Conservation (phyloP, 352 stramenopile species). For the Globisporangium splendens region DNA sequence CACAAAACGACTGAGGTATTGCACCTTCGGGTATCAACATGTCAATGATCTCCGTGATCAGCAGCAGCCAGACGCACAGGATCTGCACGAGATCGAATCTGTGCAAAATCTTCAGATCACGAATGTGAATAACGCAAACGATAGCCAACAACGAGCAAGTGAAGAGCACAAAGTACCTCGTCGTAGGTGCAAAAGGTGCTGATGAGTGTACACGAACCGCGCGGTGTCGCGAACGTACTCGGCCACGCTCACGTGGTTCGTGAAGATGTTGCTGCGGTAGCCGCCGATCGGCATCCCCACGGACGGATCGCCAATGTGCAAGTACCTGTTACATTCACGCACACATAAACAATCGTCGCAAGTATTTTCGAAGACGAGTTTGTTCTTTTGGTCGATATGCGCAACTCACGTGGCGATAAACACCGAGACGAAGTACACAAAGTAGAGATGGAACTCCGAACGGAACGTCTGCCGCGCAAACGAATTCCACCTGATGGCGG, state of each 20-base stretch:
- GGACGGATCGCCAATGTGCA: slow-evolving; percentile 66
- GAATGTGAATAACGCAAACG: not conserved
- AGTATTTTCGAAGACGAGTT: too few species aligned
- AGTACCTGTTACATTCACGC: slow-evolving; percentile 34
- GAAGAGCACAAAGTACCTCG: slow-evolving; percentile 34
- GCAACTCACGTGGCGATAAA: slow-evolving; percentile 68
- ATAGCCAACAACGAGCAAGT: not conserved
- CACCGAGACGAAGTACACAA: slow-evolving; percentile 67
- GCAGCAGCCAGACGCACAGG: slow-evolving; percentile 60
- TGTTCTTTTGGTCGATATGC: too few species aligned
- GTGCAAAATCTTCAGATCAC: not conserved
- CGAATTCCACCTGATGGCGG: slow-evolving; percentile 55
- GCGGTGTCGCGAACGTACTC: slow-evolving; percentile 63
- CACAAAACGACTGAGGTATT: too few species aligned
- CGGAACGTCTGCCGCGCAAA: slow-evolving; percentile 68
- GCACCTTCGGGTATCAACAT: slow-evolving; percentile 23
- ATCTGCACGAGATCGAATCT: slow-evolving; percentile 78
- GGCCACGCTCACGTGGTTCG: slow-evolving; percentile 20
- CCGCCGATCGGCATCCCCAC: slow-evolving; percentile 70
- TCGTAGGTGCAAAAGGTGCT: slow-evolving; percentile 67
- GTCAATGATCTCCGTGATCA: slow-evolving; percentile 46
- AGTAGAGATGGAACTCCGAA: slow-evolving; percentile 74
- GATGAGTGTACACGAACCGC: slow-evolving; percentile 58
- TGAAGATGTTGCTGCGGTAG: slow-evolving; percentile 63
- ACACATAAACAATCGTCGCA: not conserved